Evolutionary conservation across 352 stramenopile genomes (phyloP).

Genomic region (Phytopythium ostracodes): DNA sequence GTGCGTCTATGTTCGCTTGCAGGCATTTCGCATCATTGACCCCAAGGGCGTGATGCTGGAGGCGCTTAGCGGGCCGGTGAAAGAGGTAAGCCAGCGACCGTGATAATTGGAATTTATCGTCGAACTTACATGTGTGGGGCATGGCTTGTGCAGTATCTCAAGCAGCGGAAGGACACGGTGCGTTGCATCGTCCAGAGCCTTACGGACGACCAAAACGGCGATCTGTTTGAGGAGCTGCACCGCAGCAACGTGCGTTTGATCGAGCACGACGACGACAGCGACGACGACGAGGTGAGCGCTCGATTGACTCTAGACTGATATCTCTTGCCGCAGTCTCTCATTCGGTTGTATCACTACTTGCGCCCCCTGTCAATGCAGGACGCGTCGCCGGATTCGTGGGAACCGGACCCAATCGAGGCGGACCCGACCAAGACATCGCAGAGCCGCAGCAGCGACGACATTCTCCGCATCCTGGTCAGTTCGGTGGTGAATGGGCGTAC

Average conservation of each 20-base stretch:
- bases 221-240: conserved; percentile 95
- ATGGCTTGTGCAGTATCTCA: conserved; percentile 79
- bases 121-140: not conserved
- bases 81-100: conserved; percentile 35
- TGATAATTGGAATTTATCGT: not conserved
- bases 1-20: not conserved
- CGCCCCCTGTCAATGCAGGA: conserved; percentile 34
- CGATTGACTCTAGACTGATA: not conserved
- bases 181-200: conserved; percentile 95
- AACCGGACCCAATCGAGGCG: conserved; percentile 85
- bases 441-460: conserved; percentile 89
- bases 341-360: not conserved
- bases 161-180: conserved; percentile 93
- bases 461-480: conserved; percentile 93
- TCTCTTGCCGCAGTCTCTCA: too few species aligned
- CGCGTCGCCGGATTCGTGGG: conserved; percentile 85
- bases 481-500: not conserved
- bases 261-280: conserved; percentile 91
- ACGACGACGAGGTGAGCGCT: conserved; percentile 86
- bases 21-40: conserved; percentile 92
- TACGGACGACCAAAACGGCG: conserved; percentile 87
- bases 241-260: conserved; percentile 90
- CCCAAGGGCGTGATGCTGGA: conserved; percentile 91
- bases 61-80: conserved; percentile 53
- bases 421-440: conserved; percentile 78